Base-by-base conservation (phyloP, 2,329 filamentous ascomycete species). In the Leptographium galeiforme region DNA sequence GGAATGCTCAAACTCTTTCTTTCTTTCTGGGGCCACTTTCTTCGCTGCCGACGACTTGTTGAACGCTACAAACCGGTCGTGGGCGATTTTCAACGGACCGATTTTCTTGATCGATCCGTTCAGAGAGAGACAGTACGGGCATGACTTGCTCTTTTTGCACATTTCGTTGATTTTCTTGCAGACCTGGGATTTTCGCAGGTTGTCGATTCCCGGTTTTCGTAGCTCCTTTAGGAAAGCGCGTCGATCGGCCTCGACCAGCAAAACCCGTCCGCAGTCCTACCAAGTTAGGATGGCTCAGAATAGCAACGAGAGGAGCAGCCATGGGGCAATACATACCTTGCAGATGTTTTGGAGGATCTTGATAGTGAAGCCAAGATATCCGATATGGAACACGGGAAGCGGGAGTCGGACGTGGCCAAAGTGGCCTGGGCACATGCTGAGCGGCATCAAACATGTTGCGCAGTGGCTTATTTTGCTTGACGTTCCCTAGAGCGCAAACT, bases 81-180 rank as follows among this genome's bases (percentile, higher is more conserved):
- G 93, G 13, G 87, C 83, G 52, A 98, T 82, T 70, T 97, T 97
- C 59, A 97, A 77, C n/a, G 90, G 85, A 34, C 88, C 85, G 34
- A 89, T 79, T 68, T 97, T 97, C 63, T 90, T 87, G 56, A 98
- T 91, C 53, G 89, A 85, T 10, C 93, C 93, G 64, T 98, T 96
- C 61, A 90, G 74, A 2, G 84, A 81, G 48, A 78, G 79, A 64
- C 93, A 98, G 61, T 87, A 81, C 10, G 85, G 84, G 62, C 93
- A 98, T 16, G 72, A 75, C 67, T 89, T 90, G 53, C 82, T 80
- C 70, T 98, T 98, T 58, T 87, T 81, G 67, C 91, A 96, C 62
- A 91, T 85, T 53, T 89, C 87, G 59, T 93, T 87, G 63, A 97
- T 88, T 63, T 81, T 85, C 70, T 95, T 96, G 66, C 84, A 84